A percentile compares a stretch with the other conserved stretches of the same genome.
Evolutionary conservation across 176 grass and related monocot species (phyloP).

Genomic region (Avena eriantha): DNA sequence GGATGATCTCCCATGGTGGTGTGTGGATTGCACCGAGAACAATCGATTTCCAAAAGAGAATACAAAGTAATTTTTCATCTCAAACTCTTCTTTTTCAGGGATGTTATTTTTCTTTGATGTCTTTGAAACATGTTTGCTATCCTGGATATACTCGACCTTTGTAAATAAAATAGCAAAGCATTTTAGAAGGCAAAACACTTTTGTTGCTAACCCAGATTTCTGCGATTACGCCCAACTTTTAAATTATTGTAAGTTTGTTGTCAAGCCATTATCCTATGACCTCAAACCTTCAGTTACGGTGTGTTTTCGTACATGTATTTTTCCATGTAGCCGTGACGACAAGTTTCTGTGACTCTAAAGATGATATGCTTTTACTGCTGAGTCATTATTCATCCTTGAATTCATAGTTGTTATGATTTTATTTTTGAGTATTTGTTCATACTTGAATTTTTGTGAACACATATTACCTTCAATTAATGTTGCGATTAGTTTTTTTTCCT

Average conservation of each 20-base stretch:
- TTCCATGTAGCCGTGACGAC: neutral
- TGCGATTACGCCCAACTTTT: slow-evolving; percentile 10
- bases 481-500: slow-evolving; percentile 14
- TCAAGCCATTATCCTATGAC: neutral
- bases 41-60: slow-evolving; percentile 84
- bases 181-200: slow-evolving; percentile 7
- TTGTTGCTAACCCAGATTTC: neutral
- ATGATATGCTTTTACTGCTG: slow-evolving; percentile 10
- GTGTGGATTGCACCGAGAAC: slow-evolving; percentile 74
- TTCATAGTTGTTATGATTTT: slow-evolving; percentile 25
- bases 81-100: neutral
- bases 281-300: neutral
- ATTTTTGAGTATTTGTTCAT: neutral
- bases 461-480: neutral
- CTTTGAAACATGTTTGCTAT: neutral
- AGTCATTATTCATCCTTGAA: slow-evolving; percentile 17
- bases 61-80: slow-evolving; percentile 76
- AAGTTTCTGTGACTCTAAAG: neutral
- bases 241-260: neutral
- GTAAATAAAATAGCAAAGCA: slow-evolving; percentile 16
- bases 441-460: neutral
- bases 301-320: neutral
- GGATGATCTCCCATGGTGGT: slow-evolving; percentile 97
- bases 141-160: slow-evolving; percentile 1
- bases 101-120: slow-evolving; percentile 38